Conservation (phyloP, 106 monocot species). For the Acorus calamus region DNA sequence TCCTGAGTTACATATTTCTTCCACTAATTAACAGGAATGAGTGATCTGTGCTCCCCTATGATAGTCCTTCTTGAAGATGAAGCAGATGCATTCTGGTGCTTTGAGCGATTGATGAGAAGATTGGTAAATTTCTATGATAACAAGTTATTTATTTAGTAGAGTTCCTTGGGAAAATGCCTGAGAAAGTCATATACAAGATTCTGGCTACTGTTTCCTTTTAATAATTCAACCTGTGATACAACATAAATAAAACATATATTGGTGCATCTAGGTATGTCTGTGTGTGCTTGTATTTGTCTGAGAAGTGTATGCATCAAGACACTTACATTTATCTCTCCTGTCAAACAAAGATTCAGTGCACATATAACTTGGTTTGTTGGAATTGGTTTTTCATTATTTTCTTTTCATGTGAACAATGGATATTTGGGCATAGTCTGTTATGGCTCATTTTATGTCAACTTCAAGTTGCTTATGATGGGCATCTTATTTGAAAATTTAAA, state of each 20-base stretch:
- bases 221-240: no score
- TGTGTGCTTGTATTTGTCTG: no score
- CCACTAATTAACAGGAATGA: constrained; percentile 61
- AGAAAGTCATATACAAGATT: no score
- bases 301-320: no score
- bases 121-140: constrained; percentile 34
- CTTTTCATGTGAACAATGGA: neutral
- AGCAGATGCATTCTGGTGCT: constrained; percentile 95
- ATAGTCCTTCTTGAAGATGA: constrained; percentile 88
- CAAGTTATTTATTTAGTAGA: neutral
- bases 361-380: neutral
- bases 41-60: constrained; percentile 96
- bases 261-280: no score
- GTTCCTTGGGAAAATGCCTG: no score
- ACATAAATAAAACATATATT: no score
- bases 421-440: neutral
- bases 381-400: constrained; percentile 1
- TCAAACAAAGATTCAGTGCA: no score
- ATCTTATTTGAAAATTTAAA: constrained; percentile 54
- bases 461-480: constrained; percentile 16
- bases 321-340: no score
- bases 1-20: no score
- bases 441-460: neutral
- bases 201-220: no score
- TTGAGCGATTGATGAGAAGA: constrained; percentile 90